Evolutionary conservation across 192 early-diverging fungal genomes (phyloP).

Genomic region (Coemansia javaensis): DNA sequence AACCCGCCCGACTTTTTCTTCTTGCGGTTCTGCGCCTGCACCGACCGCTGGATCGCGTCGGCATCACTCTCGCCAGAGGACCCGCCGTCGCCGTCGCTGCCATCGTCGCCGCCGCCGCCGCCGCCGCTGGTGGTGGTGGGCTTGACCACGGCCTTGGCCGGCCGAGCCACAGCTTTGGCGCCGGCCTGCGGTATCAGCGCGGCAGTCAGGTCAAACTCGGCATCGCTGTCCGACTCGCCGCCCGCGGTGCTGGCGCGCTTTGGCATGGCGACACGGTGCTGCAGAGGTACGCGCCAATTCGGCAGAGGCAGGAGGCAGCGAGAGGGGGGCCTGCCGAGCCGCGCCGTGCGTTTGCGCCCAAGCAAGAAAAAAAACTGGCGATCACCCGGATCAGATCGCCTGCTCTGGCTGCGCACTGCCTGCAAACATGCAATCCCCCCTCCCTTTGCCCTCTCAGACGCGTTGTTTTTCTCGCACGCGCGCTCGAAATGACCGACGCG

Average conservation of each 20-base stretch:
- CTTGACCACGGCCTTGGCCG: not conserved
- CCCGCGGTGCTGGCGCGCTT: not conserved
- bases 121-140: not conserved
- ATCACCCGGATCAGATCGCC: no score
- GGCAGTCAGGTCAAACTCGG: constrained; percentile 43
- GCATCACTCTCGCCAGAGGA: constrained; percentile 24
- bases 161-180: constrained; percentile 5
- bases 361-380: no score
- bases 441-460: no score
- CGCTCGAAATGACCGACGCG: constrained; percentile 27
- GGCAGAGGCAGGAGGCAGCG: no score
- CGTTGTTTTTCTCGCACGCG: not conserved
- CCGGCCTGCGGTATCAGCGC: constrained; percentile 43
- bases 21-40: constrained; percentile 72
- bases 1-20: constrained; percentile 97
- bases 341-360: no score
- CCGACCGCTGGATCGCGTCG: constrained; percentile 33
- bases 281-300: no score
- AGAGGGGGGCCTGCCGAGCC: no score
- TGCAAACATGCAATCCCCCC: no score
- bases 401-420: no score
- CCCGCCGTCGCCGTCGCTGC: not conserved
- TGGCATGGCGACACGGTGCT: not conserved
- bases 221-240: constrained; percentile 40
- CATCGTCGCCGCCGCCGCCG: not conserved